A percentile compares a stretch with the other conserved stretches of the same genome.
phyloP scores from a whole-genome alignment of 805 yeast genomes.

The Spathaspora girioi region DNA sequence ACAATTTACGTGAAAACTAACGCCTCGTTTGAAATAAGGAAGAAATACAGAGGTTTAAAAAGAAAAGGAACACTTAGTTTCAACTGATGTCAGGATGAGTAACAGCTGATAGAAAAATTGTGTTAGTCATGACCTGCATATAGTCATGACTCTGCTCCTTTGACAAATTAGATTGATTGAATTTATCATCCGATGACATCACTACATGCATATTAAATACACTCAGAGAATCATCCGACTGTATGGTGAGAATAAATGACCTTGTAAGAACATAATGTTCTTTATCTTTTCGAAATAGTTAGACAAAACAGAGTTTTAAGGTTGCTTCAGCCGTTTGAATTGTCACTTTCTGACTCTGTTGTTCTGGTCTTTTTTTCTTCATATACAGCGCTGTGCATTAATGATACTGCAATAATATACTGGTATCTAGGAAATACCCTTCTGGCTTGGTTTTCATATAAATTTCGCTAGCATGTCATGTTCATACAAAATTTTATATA shows the following conservation, averaged over 20 bases:
- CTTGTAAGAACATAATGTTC: no score
- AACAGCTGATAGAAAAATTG: background rate
- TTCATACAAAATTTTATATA: background rate
- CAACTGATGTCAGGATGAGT: background rate
- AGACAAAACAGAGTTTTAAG: background rate
- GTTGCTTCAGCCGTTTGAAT: background rate
- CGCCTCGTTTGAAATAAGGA: background rate
- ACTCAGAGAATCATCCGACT: background rate
- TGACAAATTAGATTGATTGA: background rate
- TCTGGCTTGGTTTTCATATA: no score
- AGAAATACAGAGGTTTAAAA: background rate
- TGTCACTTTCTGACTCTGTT: background rate
- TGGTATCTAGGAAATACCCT: no score
- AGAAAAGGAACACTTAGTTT: background rate
- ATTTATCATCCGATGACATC: conserved; percentile 1
- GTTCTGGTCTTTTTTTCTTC: no score
- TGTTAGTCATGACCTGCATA: background rate
- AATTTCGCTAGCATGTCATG: no score
- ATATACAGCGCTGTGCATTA: no score
- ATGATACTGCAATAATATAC: no score
- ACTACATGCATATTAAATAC: background rate
- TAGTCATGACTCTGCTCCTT: background rate
- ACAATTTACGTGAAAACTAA: background rate
- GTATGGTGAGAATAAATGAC: background rate
- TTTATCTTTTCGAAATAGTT: no score